phyloP scores from a whole-genome alignment of 2,329 filamentous ascomycete genomes.

The Fusarium tjaetaba region DNA sequence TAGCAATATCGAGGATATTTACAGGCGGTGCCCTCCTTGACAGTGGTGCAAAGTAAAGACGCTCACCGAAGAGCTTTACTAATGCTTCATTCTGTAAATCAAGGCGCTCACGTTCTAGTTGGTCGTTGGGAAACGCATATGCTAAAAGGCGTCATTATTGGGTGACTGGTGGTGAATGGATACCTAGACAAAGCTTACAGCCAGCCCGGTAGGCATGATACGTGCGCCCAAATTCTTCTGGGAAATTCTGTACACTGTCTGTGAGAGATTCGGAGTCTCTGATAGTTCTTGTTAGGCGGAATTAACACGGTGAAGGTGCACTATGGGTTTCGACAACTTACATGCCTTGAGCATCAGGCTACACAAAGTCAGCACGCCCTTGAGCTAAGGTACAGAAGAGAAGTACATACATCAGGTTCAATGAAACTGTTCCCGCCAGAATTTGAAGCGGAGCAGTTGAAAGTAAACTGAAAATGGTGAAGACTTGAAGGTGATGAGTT shows the following conservation, averaged over 20 bases:
- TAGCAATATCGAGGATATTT: conserved; percentile 56
- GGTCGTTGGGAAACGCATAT: conserved; percentile 59
- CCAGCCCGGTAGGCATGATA: conserved; percentile 60
- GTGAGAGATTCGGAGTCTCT: conserved; percentile 51
- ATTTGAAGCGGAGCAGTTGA: conserved; percentile 42
- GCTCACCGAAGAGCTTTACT: conserved; percentile 51
- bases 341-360: conserved; percentile 40
- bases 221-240: conserved; percentile 56
- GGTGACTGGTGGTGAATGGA: background rate
- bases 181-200: conserved; percentile 52
- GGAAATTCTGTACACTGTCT: conserved; percentile 55
- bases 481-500: conserved; percentile 28
- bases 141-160: conserved; percentile 45
- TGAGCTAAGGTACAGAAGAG: background rate
- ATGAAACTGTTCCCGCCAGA: conserved; percentile 46
- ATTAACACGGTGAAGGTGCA: background rate
- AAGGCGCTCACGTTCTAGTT: conserved; percentile 53
- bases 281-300: conserved; percentile 24
- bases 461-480: conserved; percentile 48
- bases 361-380: conserved; percentile 27
- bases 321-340: conserved; percentile 20
- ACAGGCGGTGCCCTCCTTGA: conserved; percentile 48
- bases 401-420: conserved; percentile 47
- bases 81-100: conserved; percentile 53
- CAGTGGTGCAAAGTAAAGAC: conserved; percentile 57